Conservation (phyloP, 1,284 basidiomycete species). For the Pyrrhoderma noxium region DNA sequence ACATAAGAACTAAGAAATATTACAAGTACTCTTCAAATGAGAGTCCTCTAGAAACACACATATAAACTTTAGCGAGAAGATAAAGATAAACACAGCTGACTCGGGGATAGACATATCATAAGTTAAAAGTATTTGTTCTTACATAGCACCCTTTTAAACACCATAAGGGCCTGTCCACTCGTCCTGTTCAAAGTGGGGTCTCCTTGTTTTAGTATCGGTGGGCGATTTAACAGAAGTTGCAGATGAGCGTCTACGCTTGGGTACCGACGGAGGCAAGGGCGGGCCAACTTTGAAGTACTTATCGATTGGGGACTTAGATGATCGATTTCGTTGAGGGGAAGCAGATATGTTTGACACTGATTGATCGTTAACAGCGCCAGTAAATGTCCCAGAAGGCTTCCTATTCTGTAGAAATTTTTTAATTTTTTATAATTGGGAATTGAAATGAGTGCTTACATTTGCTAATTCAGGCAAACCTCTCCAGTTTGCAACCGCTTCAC, state of each 20-base stretch:
- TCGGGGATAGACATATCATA: too few species aligned
- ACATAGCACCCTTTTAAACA: conserved; percentile 1
- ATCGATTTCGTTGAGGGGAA: conserved; percentile 22
- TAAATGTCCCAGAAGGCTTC: too few species aligned
- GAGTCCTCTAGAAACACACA: too few species aligned
- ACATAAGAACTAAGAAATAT: too few species aligned
- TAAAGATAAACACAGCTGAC: too few species aligned
- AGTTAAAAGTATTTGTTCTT: too few species aligned
- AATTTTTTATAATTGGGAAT: conserved; percentile 48
- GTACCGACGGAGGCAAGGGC: conserved; percentile 6
- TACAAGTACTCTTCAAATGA: too few species aligned
- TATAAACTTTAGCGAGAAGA: too few species aligned
- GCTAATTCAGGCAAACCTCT: conserved; percentile 75
- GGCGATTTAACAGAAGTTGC: conserved; percentile 8
- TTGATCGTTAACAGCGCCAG: too few species aligned
- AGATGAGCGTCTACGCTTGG: conserved; percentile 27
- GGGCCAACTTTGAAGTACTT: conserved; percentile 35
- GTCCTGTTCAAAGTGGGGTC: conserved; percentile 15
- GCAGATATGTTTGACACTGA: conserved; percentile 20
- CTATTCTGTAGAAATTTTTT: conserved; percentile 3
- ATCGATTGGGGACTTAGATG: conserved; percentile 29
- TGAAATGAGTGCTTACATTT: conserved; percentile 40
- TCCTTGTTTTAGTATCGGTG: conserved; percentile 12
- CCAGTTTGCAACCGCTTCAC: conserved; percentile 73
- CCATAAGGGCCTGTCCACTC: conserved; percentile 19